Conservation (phyloP, 2,329 filamentous ascomycete genomes). For the Aspergillus tanneri region DNA sequence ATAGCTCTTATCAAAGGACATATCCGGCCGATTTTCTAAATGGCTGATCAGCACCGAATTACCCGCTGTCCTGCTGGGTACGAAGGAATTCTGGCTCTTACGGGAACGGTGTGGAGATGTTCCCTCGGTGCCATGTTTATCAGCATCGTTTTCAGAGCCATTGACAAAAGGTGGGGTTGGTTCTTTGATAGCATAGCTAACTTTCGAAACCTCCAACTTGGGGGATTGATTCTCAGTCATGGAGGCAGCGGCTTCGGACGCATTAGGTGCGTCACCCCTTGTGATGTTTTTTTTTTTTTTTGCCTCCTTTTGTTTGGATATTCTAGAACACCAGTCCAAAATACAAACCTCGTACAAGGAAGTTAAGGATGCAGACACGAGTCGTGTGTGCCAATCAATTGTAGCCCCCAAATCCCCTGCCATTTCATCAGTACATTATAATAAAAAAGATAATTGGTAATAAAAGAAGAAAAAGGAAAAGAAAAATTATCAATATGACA, state of each 20-base stretch:
- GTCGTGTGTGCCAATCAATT: neutral
- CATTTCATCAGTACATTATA: slow-evolving; percentile 1
- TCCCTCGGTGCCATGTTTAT: slow-evolving; percentile 30
- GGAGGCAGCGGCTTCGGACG: slow-evolving; percentile 28
- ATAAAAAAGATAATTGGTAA: too few relatives aligned
- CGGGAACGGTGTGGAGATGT: slow-evolving; percentile 34
- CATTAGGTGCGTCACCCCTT: slow-evolving; percentile 28
- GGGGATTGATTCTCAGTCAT: slow-evolving; percentile 43
- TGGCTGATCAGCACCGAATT: slow-evolving; percentile 61
- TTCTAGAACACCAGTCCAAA: neutral
- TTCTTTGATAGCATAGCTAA: slow-evolving; percentile 33
- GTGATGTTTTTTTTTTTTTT: slow-evolving; percentile 5
- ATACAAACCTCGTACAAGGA: neutral
- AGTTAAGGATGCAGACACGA: neutral
- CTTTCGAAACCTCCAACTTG: slow-evolving; percentile 30
- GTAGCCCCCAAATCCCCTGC: neutral
- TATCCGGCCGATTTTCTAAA: slow-evolving; percentile 64
- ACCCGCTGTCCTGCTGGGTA: slow-evolving; percentile 56
- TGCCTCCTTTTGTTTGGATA: neutral
- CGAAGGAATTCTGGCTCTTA: slow-evolving; percentile 34
- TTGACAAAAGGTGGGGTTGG: slow-evolving; percentile 38
- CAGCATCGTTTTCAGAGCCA: slow-evolving; percentile 21
- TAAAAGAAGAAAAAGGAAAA: slow-evolving; percentile 2
- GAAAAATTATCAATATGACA: neutral
- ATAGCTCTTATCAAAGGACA: too few relatives aligned